Evolutionary conservation across 495 filamentous ascomycete species (phyloP).

Genomic region (Rostrohypoxylon terebratum): DNA sequence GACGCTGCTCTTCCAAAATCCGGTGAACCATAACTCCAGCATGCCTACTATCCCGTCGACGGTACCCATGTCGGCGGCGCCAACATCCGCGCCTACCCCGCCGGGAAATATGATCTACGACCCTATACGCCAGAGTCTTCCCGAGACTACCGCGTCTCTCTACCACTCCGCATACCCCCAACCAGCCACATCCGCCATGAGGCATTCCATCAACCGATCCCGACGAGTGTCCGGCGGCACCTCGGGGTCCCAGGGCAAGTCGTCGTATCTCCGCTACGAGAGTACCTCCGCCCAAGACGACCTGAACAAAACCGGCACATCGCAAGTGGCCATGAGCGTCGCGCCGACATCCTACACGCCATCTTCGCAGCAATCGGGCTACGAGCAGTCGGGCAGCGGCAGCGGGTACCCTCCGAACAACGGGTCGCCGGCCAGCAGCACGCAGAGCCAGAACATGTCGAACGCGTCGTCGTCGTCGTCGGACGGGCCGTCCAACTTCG

Average conservation of each 20-base stretch:
- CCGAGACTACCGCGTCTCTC: constrained; percentile 55
- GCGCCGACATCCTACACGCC: constrained; percentile 46
- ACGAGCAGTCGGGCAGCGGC: constrained; percentile 41
- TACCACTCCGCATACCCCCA: constrained; percentile 61
- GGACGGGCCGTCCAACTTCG: constrained; percentile 50
- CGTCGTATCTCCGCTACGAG: constrained; percentile 54
- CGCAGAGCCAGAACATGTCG: constrained; percentile 38
- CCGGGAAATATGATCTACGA: constrained; percentile 66
- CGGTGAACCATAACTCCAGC: constrained; percentile 28
- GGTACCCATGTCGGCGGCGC: constrained; percentile 37
- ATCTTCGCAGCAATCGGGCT: constrained; percentile 50
- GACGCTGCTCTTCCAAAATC: constrained; percentile 75
- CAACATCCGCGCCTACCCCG: constrained; percentile 55
- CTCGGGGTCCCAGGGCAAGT: constrained; percentile 50
- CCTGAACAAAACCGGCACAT: constrained; percentile 36
- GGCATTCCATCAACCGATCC: constrained; percentile 57
- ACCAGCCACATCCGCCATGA: constrained; percentile 57
- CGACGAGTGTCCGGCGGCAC: constrained; percentile 54
- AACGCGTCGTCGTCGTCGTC: constrained; percentile 17
- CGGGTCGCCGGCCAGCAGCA: constrained; percentile 50
- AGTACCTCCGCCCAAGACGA: constrained; percentile 47
- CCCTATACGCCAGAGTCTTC: constrained; percentile 63
- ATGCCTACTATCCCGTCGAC: constrained; percentile 32
- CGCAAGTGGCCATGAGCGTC: constrained; percentile 47
- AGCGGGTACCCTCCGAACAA: constrained; percentile 37